These are phyloP conservation scores for Eucalyptus guilfoylei DNA, from an alignment of 345 rosid genomes.

Conservation along the genomic window DNA sequence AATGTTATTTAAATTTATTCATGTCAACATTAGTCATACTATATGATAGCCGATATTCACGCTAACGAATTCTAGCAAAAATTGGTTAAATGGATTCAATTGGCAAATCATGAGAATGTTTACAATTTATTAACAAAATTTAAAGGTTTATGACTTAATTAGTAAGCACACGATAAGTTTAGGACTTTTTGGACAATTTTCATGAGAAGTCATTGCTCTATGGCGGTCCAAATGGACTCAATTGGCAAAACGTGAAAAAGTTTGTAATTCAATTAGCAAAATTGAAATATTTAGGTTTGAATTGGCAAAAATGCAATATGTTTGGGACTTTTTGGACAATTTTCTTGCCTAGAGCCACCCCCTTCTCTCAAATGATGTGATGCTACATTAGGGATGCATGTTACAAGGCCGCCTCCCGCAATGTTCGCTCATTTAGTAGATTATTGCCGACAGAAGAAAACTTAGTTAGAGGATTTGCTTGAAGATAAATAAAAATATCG, in stretches of 20 bases:
- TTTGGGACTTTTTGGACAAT: not conserved
- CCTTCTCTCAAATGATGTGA: not conserved
- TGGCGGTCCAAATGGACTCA: too few species aligned
- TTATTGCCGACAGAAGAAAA: not conserved
- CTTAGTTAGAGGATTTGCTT: not conserved
- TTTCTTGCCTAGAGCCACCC: not conserved
- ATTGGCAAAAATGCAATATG: not conserved
- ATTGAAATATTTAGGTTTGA: fast-evolving
- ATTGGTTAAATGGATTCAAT: not conserved
- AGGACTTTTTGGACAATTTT: too few species aligned
- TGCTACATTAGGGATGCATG: not conserved
- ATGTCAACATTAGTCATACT: not conserved
- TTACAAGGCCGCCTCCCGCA: not conserved
- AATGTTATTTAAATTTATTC: too few species aligned
- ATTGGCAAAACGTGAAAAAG: fast-evolving
- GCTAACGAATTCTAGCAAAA: fast-evolving
- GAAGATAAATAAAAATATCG: not conserved
- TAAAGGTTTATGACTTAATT: too few species aligned
- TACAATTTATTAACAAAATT: not conserved
- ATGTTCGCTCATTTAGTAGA: not conserved
- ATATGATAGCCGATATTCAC: fast-evolving
- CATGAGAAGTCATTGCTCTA: too few species aligned
- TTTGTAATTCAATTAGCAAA: too few species aligned
- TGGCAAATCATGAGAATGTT: not conserved
- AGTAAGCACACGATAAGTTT: too few species aligned